A percentile compares a stretch with the other conserved stretches of the same genome.
Evolutionary conservation across 495 filamentous ascomycete genomes (phyloP).

Genomic region (Penicillium malachiteum): DNA sequence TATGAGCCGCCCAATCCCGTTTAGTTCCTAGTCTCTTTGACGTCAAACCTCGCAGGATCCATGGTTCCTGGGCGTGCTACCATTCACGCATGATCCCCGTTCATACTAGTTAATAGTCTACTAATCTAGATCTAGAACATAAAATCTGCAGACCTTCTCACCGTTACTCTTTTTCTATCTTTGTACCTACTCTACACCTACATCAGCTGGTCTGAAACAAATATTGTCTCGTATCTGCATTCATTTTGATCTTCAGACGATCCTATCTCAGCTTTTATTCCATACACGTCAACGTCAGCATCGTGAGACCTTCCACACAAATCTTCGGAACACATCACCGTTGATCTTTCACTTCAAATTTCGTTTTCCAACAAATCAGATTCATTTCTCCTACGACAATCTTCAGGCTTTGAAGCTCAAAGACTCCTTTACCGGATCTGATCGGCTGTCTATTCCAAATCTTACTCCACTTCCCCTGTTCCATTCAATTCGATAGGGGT

Average conservation of each 20-base stretch:
- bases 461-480: background rate
- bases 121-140: slow-evolving; percentile 2
- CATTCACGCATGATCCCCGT: slow-evolving; percentile 20
- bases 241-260: background rate
- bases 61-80: slow-evolving; percentile 8
- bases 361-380: background rate
- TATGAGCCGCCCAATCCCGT: background rate
- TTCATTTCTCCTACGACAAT: background rate
- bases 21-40: slow-evolving; percentile 15
- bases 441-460: background rate
- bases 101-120: background rate
- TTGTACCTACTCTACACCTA: background rate
- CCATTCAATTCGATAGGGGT: background rate
- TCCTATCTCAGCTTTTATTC: slow-evolving; percentile 7
- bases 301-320: too few relatives aligned
- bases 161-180: background rate
- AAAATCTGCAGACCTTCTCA: slow-evolving; percentile 6
- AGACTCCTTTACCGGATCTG: background rate
- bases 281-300: background rate
- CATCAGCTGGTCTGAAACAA: slow-evolving; percentile 28
- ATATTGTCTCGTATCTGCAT: background rate
- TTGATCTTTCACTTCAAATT: too few relatives aligned
- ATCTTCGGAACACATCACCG: too few relatives aligned
- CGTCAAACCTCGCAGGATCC: slow-evolving; percentile 18
- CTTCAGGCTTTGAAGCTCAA: background rate